phyloP scores from a whole-genome alignment of 2,329 filamentous ascomycete species.

The Monascus ruber region DNA sequence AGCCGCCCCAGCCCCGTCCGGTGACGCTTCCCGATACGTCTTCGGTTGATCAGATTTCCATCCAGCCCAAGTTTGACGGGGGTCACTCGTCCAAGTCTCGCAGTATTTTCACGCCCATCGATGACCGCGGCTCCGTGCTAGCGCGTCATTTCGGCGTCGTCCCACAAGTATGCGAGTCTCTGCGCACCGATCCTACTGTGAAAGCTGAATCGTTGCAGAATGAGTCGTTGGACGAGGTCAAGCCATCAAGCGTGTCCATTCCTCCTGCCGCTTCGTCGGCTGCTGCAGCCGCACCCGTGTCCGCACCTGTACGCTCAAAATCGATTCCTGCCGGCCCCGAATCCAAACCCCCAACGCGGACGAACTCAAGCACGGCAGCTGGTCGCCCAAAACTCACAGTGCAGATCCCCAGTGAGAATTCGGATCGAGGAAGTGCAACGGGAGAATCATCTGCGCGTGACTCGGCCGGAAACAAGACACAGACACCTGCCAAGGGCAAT shows the following conservation, averaged over 20 bases:
- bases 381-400: constrained; percentile 79
- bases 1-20: constrained; percentile 47
- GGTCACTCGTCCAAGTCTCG: constrained; percentile 53
- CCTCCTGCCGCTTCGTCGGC: constrained; percentile 46
- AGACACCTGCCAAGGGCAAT: constrained; percentile 45
- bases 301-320: constrained; percentile 35
- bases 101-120: constrained; percentile 96
- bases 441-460: constrained; percentile 57
- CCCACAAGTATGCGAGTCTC: constrained; percentile 41
- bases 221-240: constrained; percentile 47
- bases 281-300: constrained; percentile 39
- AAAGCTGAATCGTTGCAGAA: constrained; percentile 23
- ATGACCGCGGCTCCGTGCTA: constrained; percentile 78
- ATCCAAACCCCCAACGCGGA: constrained; percentile 61
- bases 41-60: constrained; percentile 42
- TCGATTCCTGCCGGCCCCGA: constrained; percentile 56
- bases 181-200: constrained; percentile 30
- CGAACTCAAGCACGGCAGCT: constrained; percentile 61
- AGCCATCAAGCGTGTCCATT: constrained; percentile 49
- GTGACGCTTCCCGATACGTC: constrained; percentile 48
- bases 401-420: constrained; percentile 86
- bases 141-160: constrained; percentile 69
- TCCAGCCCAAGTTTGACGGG: constrained; percentile 28
- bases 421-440: constrained; percentile 61
- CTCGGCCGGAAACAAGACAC: constrained; percentile 48